Evolutionary conservation across 805 yeast genomes (phyloP), one percentile per base, ranked within the genome.

Genomic region (Vanderwaltozyma verrucispora): DNA sequence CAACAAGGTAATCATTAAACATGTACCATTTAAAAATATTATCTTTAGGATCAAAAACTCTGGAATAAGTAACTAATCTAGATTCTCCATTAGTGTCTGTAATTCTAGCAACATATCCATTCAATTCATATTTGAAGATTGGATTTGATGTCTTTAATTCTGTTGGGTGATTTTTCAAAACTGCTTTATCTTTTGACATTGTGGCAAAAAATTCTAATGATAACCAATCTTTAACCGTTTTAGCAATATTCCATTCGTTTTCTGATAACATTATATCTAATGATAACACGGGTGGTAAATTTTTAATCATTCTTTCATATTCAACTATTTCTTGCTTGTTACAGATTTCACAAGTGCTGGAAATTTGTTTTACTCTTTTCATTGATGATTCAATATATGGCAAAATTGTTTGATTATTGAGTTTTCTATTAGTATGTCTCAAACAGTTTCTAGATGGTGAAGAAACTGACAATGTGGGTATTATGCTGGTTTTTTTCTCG

Each of bases 1-100:
- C 72, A 13, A 88, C 97, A 45, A 92, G 63, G 59, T 89, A 92
- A 58, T 92, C 97, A 54, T 92, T 92, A 57, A 92, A 86, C 53
- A 92, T 57, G 51, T 70, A 75, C 98, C 98, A 92, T 23, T 56
- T 56, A 36, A 58, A 61, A 11, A 37, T 41, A 2, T 53, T 51
- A 5, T 37, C 24, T 9, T 46, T 27, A 5, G 47, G 44, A 33
- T 68, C 68, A 13, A 59, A 63, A 4, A 75, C 61, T 43, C 69
- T 69, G 2, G 72, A 68, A 46, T 71, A 72, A 0, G 87, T 71
- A 0, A 83, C 80, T 36, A 80, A 55, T 49, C 74, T 77, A 18
- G 63, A 62, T 3, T 75, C 74, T 30, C 71, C 71, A 37, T 72
- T 72, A 30, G 66, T 67, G n/a, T 69, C 74, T 2, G 67, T 65